Base-by-base conservation (phyloP, 441 rosid genomes). In the Populus tomentosa region DNA sequence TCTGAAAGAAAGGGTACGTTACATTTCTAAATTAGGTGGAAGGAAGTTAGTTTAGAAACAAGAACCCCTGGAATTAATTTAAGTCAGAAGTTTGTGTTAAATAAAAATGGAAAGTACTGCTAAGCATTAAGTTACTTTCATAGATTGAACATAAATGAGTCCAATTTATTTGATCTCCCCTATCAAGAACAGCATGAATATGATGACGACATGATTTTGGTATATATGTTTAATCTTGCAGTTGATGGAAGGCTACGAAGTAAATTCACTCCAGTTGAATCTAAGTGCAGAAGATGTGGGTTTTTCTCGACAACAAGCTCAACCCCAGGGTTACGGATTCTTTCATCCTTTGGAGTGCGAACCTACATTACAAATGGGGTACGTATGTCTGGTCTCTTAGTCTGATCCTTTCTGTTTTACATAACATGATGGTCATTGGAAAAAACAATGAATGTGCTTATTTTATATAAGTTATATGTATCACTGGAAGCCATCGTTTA, bases 281-380 rank as follows among this genome's bases (percentile, higher is more conserved):
- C 90, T 86, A 2, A 84, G 78, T 69, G 83, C 76, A 56, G 95
- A 93, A 82, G 97, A 90, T 32, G 75, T 89, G 5, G 95, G 84
- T 8, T 92, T 83, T 61, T 86, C 83, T 32, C 85, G 88, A 46
- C 90, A 89, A 71, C 87, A 80, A 73, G 75, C 75, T 78, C 94
- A 86, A 30, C 89, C 88, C 67, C 96, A 88, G 50, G 84, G 83
- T 18, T 93, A 92, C 59, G 87, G 77, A 74, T 90, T 95, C 87
- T 95, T 87, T 62, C 98, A 94, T 75, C 97, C 90, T n/a, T 69
- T 94, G 88, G 95, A 91, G 18, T 95, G 96, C 75, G 98, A 94
- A 71, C 97, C 99, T 40, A 92, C 97, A 18, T 85, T 93, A 79
- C 99, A 95, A 69, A 93, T 95, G 20, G 97, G 99, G 98, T 92